A percentile compares a stretch with the other conserved stretches of the same genome.
These are phyloP conservation scores for Eimeria necatrix DNA, from an alignment of 169 alveolate genomes.

Conservation along the genomic window DNA sequence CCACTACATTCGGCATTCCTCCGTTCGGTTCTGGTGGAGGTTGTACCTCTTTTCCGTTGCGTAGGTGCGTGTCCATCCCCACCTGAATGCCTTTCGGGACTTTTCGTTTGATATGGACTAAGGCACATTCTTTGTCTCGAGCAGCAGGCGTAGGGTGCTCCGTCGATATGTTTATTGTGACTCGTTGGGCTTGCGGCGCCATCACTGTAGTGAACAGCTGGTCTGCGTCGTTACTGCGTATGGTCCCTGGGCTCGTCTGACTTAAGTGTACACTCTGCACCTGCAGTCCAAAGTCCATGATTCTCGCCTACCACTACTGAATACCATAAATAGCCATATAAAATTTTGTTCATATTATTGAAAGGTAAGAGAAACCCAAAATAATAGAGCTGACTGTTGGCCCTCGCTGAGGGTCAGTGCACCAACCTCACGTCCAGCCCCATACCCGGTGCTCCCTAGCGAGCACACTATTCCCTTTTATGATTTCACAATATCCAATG, in stretches of 20 bases:
- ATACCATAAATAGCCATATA: neutral
- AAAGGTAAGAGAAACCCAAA: neutral
- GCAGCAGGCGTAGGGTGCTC: too few relatives aligned
- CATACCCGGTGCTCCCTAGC: neutral
- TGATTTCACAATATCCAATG: neutral
- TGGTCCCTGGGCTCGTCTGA: neutral
- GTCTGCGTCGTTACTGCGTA: neutral
- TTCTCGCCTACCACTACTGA: neutral
- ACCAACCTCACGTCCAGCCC: constrained; percentile 18
- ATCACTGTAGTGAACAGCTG: neutral
- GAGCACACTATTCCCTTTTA: neutral
- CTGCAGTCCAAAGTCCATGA: neutral
- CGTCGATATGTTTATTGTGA: too few relatives aligned
- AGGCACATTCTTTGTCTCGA: too few relatives aligned
- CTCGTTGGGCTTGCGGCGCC: too few relatives aligned
- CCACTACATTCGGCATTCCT: constrained; percentile 21
- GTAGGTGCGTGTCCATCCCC: neutral
- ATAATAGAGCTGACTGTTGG: neutral
- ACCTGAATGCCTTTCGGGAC: too few relatives aligned
- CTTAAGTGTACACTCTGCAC: neutral
- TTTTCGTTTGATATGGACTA: too few relatives aligned
- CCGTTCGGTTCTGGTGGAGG: constrained; percentile 8
- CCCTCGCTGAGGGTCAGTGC: constrained; percentile 27
- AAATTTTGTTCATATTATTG: neutral
- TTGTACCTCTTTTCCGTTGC: constrained; percentile 11